Evolutionary conservation across 106 monocot genomes (phyloP).

Genomic region (Platanthera guangdongensis): DNA sequence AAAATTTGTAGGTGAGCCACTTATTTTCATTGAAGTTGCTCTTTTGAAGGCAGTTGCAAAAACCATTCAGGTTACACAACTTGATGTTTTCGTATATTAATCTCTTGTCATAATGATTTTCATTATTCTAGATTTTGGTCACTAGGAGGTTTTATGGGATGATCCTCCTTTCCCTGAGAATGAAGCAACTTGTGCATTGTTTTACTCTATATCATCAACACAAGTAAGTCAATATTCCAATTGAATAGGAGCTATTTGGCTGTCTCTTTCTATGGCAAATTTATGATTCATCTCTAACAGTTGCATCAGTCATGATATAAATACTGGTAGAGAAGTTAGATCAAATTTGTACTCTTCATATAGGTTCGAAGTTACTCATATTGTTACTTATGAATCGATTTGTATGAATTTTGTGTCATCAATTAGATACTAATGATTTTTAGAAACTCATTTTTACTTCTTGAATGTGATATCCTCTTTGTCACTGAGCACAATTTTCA

Average conservation of each 20-base stretch:
- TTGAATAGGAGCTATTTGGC: neutral
- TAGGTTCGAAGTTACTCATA: too few relatives aligned
- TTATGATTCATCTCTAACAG: too few relatives aligned
- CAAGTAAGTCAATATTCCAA: conserved; percentile 30
- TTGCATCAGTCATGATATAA: too few relatives aligned
- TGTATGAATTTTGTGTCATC: too few relatives aligned
- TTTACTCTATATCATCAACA: conserved; percentile 86
- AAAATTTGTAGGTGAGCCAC: conserved; percentile 53
- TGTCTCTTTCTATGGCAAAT: too few relatives aligned
- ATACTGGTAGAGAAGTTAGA: too few relatives aligned
- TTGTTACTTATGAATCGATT: too few relatives aligned
- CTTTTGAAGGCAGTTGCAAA: conserved; percentile 62
- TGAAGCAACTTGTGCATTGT: conserved; percentile 67
- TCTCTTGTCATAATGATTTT: neutral
- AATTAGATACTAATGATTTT: neutral
- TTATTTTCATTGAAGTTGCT: conserved; percentile 94
- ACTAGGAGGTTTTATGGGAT: conserved; percentile 88
- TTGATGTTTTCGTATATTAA: neutral
- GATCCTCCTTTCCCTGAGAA: conserved; percentile 62
- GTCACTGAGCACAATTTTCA: too few relatives aligned
- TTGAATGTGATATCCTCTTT: neutral
- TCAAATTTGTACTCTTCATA: too few relatives aligned
- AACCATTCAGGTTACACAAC: conserved; percentile 52
- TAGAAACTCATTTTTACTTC: neutral
- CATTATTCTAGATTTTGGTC: conserved; percentile 6